Conservation (phyloP, 768 basidiomycete species). For the Lactarius hatsudake region DNA sequence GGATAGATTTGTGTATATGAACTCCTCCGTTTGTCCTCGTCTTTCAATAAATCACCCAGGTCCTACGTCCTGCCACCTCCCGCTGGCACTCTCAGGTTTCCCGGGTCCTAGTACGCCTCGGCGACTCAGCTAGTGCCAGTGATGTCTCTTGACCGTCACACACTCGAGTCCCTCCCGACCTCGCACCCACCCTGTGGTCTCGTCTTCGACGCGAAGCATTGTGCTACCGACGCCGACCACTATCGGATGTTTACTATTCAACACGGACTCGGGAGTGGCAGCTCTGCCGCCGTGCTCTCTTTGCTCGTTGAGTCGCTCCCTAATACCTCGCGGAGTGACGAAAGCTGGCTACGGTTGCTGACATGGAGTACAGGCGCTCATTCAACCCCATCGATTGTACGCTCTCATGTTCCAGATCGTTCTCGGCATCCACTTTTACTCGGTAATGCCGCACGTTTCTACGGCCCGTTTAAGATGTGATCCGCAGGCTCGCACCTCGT, state of each 20-base stretch:
- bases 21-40: not conserved
- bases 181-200: constrained; percentile 1
- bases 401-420: constrained; percentile 16
- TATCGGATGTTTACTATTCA: not conserved
- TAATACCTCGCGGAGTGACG: not conserved
- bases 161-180: constrained; percentile 7
- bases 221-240: constrained; percentile 8
- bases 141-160: constrained; percentile 12
- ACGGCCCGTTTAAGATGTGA: constrained; percentile 17
- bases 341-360: constrained; percentile 10
- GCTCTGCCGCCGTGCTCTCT: constrained; percentile 9
- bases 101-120: constrained; percentile 3
- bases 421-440: constrained; percentile 15
- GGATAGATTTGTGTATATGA: constrained; percentile 22
- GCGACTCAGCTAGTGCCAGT: constrained; percentile 10
- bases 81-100: constrained; percentile 13
- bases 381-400: constrained; percentile 11
- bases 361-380: constrained; percentile 23
- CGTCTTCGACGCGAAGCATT: constrained; percentile 13
- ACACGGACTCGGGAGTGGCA: constrained; percentile 1
- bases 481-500: constrained; percentile 11
- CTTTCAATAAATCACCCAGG: constrained; percentile 14
- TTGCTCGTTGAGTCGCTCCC: constrained; percentile 25
- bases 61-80: constrained; percentile 15
- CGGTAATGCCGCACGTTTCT: constrained; percentile 17